Base-by-base conservation (phyloP, 1,284 basidiomycete genomes). In the Ustilago lituana region DNA sequence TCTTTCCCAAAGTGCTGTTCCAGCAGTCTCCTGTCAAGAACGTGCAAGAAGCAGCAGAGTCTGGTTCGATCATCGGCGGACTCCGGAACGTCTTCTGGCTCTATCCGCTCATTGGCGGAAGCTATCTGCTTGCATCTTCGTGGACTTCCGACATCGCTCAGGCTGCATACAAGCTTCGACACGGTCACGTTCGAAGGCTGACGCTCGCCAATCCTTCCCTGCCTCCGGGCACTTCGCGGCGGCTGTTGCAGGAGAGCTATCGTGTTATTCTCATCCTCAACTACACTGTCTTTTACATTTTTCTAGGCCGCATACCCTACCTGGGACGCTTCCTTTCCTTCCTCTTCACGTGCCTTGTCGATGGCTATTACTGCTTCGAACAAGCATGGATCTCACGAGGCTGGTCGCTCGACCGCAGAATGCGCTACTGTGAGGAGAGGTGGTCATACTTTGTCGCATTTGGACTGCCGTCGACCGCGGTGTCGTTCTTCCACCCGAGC, bases 311-410 rank as follows among this genome's bases (percentile, higher is more conserved):
- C 31, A 59, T 80, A 9, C 79, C 79, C 1, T 73, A 65, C 47
- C n/a, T 79, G 9, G 79, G 79, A 0, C 66, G 59, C 11, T 32
- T 46, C 7, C 51, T 78, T 1, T 67, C 76, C 3, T 80, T 82
- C 67, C 37, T 77, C 15, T 72, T 77, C 57, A 79, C 80, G 78
- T 64, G 58, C 39, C 56, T 81, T 22, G 69, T 81, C 33, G 80
- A 82, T 43, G 79, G 75, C 24, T 82, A 74, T 58, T 82, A 81
- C 72, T 81, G 79, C 67, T 82, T 80, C 40, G 80, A 82, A 51
- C 78, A 76, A 32, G 72, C 72, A 3, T 79, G 79, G 79, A 65
- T 68, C 39, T 76, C 75, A 9, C 67, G 77, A 26, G 80, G 80
- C 14, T 71, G 62, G 54, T 64, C 55, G 24, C 54, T 73, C n/a